Base-by-base conservation (phyloP, 352 stramenopile genomes). In the Nothophytophthora sp. region DNA sequence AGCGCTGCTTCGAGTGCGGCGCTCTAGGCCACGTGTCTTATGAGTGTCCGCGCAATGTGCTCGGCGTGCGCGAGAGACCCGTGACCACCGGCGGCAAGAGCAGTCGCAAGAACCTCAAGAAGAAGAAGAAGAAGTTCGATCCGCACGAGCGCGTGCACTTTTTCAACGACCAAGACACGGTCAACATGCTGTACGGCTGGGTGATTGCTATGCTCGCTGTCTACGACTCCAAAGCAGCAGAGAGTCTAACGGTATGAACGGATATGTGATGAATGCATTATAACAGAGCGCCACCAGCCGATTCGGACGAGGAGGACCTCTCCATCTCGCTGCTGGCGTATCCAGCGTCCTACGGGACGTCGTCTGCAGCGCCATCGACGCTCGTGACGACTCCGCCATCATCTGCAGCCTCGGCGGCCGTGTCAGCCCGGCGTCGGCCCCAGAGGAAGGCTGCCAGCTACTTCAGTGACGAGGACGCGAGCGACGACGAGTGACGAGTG, bases 1-100 rank as follows among this genome's bases (percentile, higher is more conserved):
- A 72, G 41, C 77, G 81, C 16, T 96, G 86, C 64, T 96, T 96
- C 58, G 86, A 96, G 62, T 96, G 86, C 51, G 79, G 83, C 27
- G 71, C 77, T 28, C 59, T 73, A 15, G 83, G 82, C 10, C 86
- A 96, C 55, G 76, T 84, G 23, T 94, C 83, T 18, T 96, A 96
- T 57, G 76, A 85, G 40, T 96, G 86, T 45, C 86, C 86, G 13
- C 80, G 68, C 49, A 96, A 96, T 46, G 81, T 94, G 18, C 63
- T 96, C 22, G 86, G 86, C 16, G 56, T 63, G 33, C 73, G 83
- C 11, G 77, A 92, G 51, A 82, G 78, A 18, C 83, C 86, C 18
- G 53, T 49, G 38, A 43, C 56, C 9, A 60, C 59, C 5, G 40
- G 48, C 24, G 66, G 65, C 35, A 85, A 85, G 41, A 81, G 72